Evolutionary conservation across 2,329 filamentous ascomycete species (phyloP).

Genomic region (Emmonsia crescens): DNA sequence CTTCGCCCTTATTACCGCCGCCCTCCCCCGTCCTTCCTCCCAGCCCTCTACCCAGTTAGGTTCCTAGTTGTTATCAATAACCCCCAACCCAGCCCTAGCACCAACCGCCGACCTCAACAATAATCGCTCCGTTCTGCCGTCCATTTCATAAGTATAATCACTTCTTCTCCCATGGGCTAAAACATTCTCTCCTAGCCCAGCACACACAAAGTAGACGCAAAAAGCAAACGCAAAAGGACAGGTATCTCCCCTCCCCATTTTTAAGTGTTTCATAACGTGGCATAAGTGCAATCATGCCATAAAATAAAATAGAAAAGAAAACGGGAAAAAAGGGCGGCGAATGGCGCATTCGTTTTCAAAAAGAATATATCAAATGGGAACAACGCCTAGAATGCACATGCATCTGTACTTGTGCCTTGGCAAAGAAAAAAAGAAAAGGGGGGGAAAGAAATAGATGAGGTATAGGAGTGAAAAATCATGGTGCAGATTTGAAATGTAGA

Average conservation of each 20-base stretch:
- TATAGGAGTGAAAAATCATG: neutral
- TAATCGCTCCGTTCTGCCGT: neutral
- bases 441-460: neutral
- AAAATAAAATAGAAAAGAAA: neutral
- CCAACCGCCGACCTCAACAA: neutral
- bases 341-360: neutral
- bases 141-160: neutral
- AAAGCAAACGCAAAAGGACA: neutral
- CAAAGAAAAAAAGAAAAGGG: neutral
- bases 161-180: neutral
- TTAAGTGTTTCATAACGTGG: neutral
- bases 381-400: constrained; percentile 3
- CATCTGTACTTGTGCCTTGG: neutral
- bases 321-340: neutral
- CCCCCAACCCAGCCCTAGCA: neutral
- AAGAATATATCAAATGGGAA: neutral
- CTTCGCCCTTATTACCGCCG: neutral
- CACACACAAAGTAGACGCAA: neutral
- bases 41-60: neutral
- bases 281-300: neutral
- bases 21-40: neutral
- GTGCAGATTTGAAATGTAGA: neutral
- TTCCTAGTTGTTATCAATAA: neutral
- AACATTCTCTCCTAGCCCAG: neutral
- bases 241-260: neutral